A percentile compares a stretch with the other conserved stretches of the same genome.
Evolutionary conservation across 257 asterid species (phyloP).

Genomic region (Solanum tarapatanum): DNA sequence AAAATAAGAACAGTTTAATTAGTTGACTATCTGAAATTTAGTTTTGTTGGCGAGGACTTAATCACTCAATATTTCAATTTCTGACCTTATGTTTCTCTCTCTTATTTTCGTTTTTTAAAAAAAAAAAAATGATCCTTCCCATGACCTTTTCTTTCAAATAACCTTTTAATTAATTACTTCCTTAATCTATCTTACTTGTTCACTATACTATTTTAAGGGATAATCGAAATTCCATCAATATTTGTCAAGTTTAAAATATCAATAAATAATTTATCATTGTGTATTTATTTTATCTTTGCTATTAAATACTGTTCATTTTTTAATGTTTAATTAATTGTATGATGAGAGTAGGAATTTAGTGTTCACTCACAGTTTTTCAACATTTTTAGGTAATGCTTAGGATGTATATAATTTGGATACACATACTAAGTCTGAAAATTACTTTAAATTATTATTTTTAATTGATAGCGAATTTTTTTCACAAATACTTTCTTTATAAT

Average conservation of each 20-base stretch:
- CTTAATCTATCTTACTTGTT: too few species aligned
- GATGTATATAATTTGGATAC: background rate
- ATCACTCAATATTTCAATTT: background rate
- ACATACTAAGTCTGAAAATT: background rate
- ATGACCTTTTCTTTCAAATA: too few species aligned
- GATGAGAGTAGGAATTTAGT: background rate
- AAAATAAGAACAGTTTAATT: too few species aligned
- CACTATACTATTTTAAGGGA: too few species aligned
- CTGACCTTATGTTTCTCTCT: fast-evolving
- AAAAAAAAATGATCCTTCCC: too few species aligned
- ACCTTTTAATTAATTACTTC: too few species aligned
- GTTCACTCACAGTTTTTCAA: background rate
- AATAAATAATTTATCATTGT: too few species aligned
- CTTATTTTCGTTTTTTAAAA: too few species aligned
- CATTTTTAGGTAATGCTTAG: background rate
- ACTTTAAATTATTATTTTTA: background rate
- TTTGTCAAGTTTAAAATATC: fast-evolving
- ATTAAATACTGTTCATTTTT: too few species aligned
- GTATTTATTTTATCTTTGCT: fast-evolving
- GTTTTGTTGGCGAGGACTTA: background rate
- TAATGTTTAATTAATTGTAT: background rate
- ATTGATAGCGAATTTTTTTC: background rate
- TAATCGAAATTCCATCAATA: fast-evolving
- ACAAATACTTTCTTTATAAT: background rate
- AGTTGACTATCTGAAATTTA: too few species aligned